Evolutionary conservation across 2,329 filamentous ascomycete genomes (phyloP).

Genomic region (Penicillium sp.): DNA sequence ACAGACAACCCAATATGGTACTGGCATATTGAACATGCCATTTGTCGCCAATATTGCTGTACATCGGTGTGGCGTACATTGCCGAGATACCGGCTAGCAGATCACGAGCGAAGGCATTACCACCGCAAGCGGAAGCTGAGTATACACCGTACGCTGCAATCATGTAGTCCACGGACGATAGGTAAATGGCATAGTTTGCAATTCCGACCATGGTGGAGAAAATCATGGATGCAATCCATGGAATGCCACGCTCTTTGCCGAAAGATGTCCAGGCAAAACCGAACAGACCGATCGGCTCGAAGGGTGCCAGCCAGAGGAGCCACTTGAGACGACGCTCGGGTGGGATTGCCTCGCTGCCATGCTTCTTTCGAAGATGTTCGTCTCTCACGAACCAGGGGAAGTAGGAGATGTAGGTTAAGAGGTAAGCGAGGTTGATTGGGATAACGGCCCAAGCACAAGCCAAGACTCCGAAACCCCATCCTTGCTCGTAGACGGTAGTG

Average conservation of each 20-base stretch:
- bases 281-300: conserved; percentile 65
- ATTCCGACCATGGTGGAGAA: conserved; percentile 66
- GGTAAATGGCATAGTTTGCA: conserved; percentile 71
- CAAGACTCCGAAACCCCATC: conserved; percentile 62
- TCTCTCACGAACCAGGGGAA: conserved; percentile 51
- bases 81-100: conserved; percentile 70
- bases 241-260: conserved; percentile 58
- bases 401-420: conserved; percentile 59
- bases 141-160: conserved; percentile 71
- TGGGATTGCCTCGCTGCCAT: conserved; percentile 54
- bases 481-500: conserved; percentile 51
- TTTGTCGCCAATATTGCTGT: conserved; percentile 54
- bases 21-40: conserved; percentile 56
- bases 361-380: conserved; percentile 38
- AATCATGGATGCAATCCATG: conserved; percentile 68
- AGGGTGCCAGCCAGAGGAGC: conserved; percentile 61
- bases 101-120: conserved; percentile 71
- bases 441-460: conserved; percentile 63
- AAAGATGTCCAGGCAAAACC: conserved; percentile 68
- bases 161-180: conserved; percentile 75
- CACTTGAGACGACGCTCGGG: conserved; percentile 66
- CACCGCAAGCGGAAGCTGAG: conserved; percentile 70
- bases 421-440: conserved; percentile 66
- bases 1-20: conserved; percentile 60
- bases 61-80: conserved; percentile 64